Evolutionary conservation across 371 early-diverging fungal species (phyloP).

Genomic region (Syncephalastrum contaminatum): DNA sequence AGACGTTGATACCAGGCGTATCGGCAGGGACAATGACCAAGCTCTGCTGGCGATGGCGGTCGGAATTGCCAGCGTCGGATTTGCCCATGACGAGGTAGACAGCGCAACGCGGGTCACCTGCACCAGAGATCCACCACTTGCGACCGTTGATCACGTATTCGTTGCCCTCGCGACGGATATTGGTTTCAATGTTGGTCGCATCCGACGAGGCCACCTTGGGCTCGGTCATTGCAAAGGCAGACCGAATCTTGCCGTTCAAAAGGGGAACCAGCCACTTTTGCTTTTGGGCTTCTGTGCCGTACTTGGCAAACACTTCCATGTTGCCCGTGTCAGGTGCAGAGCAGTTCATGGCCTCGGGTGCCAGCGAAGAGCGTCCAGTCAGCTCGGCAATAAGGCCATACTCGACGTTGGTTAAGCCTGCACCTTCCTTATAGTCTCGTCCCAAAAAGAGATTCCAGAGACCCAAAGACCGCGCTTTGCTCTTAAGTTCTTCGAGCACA

Average conservation of each 20-base stretch:
- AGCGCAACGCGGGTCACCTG: slow-evolving; percentile 90
- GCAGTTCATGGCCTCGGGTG: slow-evolving; percentile 91
- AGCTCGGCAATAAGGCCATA: slow-evolving; percentile 90
- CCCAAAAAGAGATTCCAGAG: slow-evolving; percentile 95
- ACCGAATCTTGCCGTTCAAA: slow-evolving; percentile 88
- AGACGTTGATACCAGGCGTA: slow-evolving; percentile 85
- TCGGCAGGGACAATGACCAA: slow-evolving; percentile 91
- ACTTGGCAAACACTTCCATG: slow-evolving; percentile 98
- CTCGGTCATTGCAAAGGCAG: slow-evolving; percentile 98
- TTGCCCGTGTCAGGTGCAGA: slow-evolving; percentile 98
- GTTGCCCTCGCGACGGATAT: slow-evolving; percentile 67
- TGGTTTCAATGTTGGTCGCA: slow-evolving; percentile 92
- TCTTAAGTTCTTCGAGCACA: slow-evolving; percentile 85
- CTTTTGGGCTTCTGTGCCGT: slow-evolving; percentile 88
- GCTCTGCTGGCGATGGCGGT: slow-evolving; percentile 84
- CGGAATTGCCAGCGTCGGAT: slow-evolving; percentile 66
- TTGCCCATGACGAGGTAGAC: slow-evolving; percentile 91
- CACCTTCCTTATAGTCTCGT: slow-evolving; percentile 73
- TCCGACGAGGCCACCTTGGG: slow-evolving; percentile 92
- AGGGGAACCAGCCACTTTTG: slow-evolving; percentile 82
- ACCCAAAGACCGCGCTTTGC: slow-evolving; percentile 84
- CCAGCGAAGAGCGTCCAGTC: slow-evolving; percentile 81
- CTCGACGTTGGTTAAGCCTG: slow-evolving; percentile 92
- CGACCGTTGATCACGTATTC: slow-evolving; percentile 88
- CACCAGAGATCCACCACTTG: slow-evolving; percentile 97